phyloP scores from a whole-genome alignment of 2,329 filamentous ascomycete genomes.

The Cladophialophora chaetospira region DNA sequence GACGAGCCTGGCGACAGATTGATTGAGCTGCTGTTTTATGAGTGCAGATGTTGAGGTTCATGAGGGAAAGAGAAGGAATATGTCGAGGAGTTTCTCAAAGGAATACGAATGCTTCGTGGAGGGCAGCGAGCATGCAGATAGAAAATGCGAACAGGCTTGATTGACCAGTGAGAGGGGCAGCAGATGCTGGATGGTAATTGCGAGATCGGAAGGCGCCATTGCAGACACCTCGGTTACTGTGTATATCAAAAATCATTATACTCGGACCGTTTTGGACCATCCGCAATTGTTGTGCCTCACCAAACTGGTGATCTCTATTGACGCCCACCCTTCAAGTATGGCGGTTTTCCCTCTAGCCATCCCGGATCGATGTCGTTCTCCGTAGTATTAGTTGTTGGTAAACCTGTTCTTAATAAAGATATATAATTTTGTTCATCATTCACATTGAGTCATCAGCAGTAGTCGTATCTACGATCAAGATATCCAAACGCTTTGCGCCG shows the following conservation, averaged over 20 bases:
- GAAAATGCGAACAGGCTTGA: neutral
- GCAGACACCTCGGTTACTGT: neutral
- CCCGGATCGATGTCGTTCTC: too few species aligned
- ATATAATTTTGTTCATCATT: neutral
- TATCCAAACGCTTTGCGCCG: conserved; percentile 9
- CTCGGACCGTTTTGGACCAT: too few species aligned
- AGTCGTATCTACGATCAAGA: neutral
- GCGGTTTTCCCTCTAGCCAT: too few species aligned
- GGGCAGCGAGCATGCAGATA: neutral
- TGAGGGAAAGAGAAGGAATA: too few species aligned
- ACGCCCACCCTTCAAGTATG: too few species aligned
- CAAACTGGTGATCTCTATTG: too few species aligned
- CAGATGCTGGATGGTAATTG: conserved; percentile 8
- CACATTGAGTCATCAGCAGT: neutral
- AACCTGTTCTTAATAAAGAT: too few species aligned
- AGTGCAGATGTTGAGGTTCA: conserved; percentile 17
- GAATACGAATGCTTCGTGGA: too few species aligned
- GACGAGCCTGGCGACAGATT: conserved; percentile 12
- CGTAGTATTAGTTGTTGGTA: too few species aligned
- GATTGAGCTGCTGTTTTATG: conserved; percentile 17
- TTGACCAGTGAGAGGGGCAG: conserved; percentile 5
- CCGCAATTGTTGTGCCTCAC: too few species aligned
- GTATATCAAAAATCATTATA: too few species aligned
- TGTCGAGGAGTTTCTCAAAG: too few species aligned
- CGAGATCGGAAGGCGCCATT: conserved; percentile 16